Conservation (phyloP, 2,329 filamentous ascomycete genomes). For the Colletotrichum ledebouriae region DNA sequence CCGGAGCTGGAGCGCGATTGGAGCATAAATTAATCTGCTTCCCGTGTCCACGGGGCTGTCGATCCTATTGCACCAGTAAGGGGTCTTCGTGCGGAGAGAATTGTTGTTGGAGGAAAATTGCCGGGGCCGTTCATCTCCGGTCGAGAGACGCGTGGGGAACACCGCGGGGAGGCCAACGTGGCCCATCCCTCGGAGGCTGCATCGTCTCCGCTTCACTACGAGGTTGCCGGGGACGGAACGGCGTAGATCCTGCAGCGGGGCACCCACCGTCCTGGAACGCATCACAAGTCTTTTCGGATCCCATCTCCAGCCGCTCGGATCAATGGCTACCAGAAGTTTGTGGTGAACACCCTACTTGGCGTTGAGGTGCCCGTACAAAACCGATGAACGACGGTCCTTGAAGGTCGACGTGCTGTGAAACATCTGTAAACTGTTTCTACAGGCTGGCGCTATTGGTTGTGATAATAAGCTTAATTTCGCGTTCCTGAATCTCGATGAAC, state of each 20-base stretch:
- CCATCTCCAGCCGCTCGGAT: neutral
- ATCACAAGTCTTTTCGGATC: constrained; percentile 3
- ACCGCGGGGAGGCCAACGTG: neutral
- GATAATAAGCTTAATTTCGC: constrained; percentile 2
- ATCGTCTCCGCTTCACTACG: constrained; percentile 15
- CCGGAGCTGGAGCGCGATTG: constrained; percentile 6
- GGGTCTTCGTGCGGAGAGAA: constrained; percentile 28
- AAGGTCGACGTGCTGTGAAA: constrained; percentile 3
- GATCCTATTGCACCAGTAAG: constrained; percentile 9
- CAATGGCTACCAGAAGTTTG: constrained; percentile 2
- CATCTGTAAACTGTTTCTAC: neutral
- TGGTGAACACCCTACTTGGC: too few species aligned
- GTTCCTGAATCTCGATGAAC: constrained; percentile 12
- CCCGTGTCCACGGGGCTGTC: neutral
- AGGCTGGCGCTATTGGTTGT: neutral
- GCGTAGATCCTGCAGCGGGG: neutral
- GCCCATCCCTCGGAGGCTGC: constrained; percentile 15
- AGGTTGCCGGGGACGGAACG: neutral
- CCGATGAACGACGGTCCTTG: neutral
- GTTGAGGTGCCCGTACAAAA: neutral
- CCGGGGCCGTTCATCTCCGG: neutral
- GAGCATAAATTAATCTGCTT: constrained; percentile 30
- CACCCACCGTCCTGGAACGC: neutral
- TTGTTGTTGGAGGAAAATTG: constrained; percentile 37
- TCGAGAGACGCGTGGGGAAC: constrained; percentile 5